Evolutionary conservation across 805 yeast species (phyloP).

Genomic region (Pichia ethanolica): DNA sequence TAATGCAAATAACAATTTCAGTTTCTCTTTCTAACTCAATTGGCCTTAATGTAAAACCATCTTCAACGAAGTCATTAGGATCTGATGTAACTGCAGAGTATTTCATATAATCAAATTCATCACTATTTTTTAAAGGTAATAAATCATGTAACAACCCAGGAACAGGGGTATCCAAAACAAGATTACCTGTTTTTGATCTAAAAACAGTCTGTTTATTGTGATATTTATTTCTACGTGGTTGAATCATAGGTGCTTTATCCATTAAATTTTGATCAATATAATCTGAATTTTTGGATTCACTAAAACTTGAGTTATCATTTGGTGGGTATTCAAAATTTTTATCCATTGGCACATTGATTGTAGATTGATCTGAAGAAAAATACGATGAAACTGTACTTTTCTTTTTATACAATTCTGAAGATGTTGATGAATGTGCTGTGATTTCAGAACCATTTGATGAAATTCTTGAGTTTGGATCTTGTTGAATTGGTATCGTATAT

Average conservation of each 20-base stretch:
- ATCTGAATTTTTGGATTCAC: constrained; percentile 4
- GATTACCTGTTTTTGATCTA: constrained; percentile 68
- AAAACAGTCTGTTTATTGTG: constrained; percentile 50
- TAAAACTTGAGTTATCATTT: constrained; percentile 10
- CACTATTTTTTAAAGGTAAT: constrained; percentile 79
- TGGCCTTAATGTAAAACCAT: constrained; percentile 82
- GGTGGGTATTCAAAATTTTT: constrained; percentile 16
- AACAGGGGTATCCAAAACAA: constrained; percentile 88
- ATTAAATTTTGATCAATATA: constrained; percentile 9
- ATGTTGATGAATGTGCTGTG: constrained; percentile 12
- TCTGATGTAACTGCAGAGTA: constrained; percentile 95
- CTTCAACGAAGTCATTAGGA: constrained; percentile 73
- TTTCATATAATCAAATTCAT: constrained; percentile 93
- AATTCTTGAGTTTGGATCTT: constrained; percentile 13
- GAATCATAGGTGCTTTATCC: constrained; percentile 19
- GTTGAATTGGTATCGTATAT: constrained; percentile 9
- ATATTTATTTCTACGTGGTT: constrained; percentile 32
- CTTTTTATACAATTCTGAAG: constrained; percentile 11
- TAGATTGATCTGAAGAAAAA: constrained; percentile 18
- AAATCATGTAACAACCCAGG: constrained; percentile 84
- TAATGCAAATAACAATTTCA: constrained; percentile 84
- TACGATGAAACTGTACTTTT: constrained; percentile 13
- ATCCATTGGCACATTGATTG: constrained; percentile 12
- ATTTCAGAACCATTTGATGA: constrained; percentile 14
- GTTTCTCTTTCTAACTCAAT: constrained; percentile 85